phyloP scores from a whole-genome alignment of 2,329 filamentous ascomycete species.

The Emergomyces pasteurianus region DNA sequence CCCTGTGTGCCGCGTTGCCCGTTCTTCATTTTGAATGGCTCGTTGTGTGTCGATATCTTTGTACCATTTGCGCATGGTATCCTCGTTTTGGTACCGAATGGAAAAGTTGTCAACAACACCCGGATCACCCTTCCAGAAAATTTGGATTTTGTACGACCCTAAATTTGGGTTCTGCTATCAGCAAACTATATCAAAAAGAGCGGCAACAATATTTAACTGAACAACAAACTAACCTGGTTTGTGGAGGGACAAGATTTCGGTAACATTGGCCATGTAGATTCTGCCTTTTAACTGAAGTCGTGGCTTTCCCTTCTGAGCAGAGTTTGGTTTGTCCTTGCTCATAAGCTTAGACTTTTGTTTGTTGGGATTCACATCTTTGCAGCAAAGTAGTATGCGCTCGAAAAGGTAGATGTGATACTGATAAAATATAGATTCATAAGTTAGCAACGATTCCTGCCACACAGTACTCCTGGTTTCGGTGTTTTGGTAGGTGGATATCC shows the following conservation, averaged over 20 bases:
- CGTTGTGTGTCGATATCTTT: constrained; percentile 66
- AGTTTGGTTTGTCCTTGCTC: constrained; percentile 56
- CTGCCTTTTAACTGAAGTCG: constrained; percentile 84
- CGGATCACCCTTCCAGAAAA: constrained; percentile 87
- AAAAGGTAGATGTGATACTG: constrained; percentile 98
- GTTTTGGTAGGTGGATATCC: background rate
- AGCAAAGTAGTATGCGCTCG: constrained; percentile 87
- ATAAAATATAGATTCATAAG: background rate
- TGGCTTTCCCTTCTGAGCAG: constrained; percentile 62
- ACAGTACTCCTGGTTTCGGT: background rate
- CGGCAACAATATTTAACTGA: background rate
- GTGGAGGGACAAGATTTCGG: constrained; percentile 74
- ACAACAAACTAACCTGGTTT: constrained; percentile 59
- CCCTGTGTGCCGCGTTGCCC: constrained; percentile 39
- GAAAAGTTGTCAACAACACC: constrained; percentile 94
- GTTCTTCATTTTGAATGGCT: constrained; percentile 42
- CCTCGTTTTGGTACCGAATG: constrained; percentile 85
- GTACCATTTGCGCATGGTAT: constrained; percentile 88
- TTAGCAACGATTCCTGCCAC: constrained; percentile 1
- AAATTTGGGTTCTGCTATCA: constrained; percentile 5
- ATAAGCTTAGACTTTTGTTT: constrained; percentile 60
- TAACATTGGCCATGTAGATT: constrained; percentile 99
- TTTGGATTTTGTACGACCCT: constrained; percentile 92
- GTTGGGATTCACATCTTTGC: constrained; percentile 82
- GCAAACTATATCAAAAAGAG: background rate